These are phyloP conservation scores for Cladorrhinum sp. DNA, from an alignment of 2,329 filamentous ascomycete species.

Conservation along the genomic window DNA sequence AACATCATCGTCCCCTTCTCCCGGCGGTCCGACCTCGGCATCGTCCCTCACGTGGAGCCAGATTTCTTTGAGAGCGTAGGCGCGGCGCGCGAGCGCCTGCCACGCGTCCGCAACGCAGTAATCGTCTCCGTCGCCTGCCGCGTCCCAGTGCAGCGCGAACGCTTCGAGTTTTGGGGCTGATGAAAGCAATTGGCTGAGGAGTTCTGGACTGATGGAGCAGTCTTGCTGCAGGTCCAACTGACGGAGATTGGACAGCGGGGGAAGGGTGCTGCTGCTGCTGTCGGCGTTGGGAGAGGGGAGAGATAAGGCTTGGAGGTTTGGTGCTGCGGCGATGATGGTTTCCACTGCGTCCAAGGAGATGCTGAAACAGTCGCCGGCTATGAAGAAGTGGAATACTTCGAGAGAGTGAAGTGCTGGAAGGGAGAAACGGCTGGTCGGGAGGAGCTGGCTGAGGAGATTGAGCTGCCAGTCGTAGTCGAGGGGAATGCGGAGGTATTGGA, in stretches of 20 bases:
- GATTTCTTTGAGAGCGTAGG: background rate
- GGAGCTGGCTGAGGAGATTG: background rate
- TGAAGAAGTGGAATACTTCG: background rate
- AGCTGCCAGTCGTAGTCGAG: slow-evolving; percentile 6
- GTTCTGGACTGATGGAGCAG: background rate
- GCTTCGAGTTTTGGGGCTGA: slow-evolving; percentile 1
- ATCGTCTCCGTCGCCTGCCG: background rate
- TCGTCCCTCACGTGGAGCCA: background rate
- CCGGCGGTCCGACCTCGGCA: background rate
- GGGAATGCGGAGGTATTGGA: background rate
- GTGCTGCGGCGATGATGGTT: background rate
- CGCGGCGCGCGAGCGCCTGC: background rate
- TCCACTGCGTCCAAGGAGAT: background rate
- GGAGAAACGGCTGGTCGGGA: background rate
- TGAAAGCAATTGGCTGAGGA: background rate
- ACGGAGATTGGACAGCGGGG: background rate
- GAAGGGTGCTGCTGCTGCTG: background rate
- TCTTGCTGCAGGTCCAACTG: background rate
- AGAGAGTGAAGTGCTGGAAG: background rate
- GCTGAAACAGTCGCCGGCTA: background rate
- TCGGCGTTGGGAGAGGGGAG: background rate
- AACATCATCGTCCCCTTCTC: too few relatives aligned
- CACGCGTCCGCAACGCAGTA: background rate
- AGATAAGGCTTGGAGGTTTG: slow-evolving; percentile 5
- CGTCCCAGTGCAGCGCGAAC: slow-evolving; percentile 8